phyloP scores from a whole-genome alignment of 768 basidiomycete species.

The Lactifluus piperatus region DNA sequence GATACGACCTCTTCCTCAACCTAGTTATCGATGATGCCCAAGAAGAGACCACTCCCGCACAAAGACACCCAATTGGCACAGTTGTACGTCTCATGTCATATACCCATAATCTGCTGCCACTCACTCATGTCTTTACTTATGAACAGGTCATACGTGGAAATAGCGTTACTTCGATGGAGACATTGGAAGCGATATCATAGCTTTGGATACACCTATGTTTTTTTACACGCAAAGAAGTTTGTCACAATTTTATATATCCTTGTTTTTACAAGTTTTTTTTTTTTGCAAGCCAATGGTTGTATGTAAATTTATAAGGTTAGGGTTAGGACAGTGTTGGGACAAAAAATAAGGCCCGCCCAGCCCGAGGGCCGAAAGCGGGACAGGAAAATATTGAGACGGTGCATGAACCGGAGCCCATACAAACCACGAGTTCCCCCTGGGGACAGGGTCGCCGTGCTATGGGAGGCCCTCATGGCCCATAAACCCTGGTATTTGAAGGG shows the following conservation, averaged over 20 bases:
- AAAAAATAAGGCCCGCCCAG: conserved; percentile 28
- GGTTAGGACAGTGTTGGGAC: conserved; percentile 26
- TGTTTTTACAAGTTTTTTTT: too few species aligned
- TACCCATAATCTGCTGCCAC: neutral
- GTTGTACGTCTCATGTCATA: conserved; percentile 52
- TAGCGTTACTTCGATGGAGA: conserved; percentile 95
- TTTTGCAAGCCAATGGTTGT: too few species aligned
- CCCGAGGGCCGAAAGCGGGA: conserved; percentile 48
- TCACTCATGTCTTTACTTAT: conserved; percentile 1
- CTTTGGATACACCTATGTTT: too few species aligned
- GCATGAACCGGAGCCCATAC: conserved; percentile 62
- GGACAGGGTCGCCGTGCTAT: conserved; percentile 26
- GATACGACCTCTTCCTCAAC: conserved; percentile 98
- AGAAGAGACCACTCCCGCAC: conserved; percentile 85
- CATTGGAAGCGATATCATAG: conserved; percentile 52
- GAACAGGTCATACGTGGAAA: conserved; percentile 90
- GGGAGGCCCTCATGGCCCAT: conserved; percentile 23
- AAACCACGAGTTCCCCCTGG: conserved; percentile 23
- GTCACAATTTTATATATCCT: too few species aligned
- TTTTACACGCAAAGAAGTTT: too few species aligned
- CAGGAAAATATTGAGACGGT: conserved; percentile 76
- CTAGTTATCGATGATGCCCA: conserved; percentile 92
- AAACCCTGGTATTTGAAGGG: conserved; percentile 25
- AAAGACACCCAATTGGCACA: conserved; percentile 86
- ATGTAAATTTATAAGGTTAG: conserved; percentile 28